These are phyloP conservation scores for Fraxinus dipetala DNA, from an alignment of 305 asterid genomes.

Conservation along the genomic window DNA sequence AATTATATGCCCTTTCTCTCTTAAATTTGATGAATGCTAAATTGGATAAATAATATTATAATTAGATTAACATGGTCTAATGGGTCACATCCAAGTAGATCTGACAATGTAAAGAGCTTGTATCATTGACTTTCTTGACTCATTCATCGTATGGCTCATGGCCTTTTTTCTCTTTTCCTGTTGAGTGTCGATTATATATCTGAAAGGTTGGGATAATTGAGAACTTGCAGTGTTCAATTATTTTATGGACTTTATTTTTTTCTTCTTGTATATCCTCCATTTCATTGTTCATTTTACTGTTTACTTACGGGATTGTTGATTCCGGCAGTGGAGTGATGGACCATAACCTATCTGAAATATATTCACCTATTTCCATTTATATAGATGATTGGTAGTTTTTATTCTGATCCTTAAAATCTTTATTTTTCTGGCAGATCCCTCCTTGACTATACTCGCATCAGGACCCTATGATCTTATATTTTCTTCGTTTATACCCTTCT, in stretches of 20 bases:
- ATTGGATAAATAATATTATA: not conserved
- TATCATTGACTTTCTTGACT: not conserved
- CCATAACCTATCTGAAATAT: slow-evolving; percentile 5
- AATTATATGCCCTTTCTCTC: not conserved
- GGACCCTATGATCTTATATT: slow-evolving; percentile 96
- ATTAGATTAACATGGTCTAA: not conserved
- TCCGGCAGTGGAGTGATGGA: not conserved
- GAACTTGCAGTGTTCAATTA: not conserved
- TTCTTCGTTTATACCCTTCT: slow-evolving; percentile 91
- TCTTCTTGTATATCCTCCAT: not conserved
- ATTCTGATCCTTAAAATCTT: slow-evolving; percentile 24
- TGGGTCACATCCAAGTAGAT: not conserved
- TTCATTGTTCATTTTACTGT: slow-evolving; percentile 3
- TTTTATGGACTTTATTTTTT: not conserved
- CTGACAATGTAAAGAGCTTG: not conserved
- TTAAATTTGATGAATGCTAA: not conserved
- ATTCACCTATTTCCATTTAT: not conserved
- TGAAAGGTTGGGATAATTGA: not conserved
- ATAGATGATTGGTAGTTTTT: slow-evolving; percentile 1
- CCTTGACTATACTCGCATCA: slow-evolving; percentile 70
- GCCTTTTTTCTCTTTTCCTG: slow-evolving; percentile 5
- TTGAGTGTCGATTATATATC: not conserved
- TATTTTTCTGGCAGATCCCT: slow-evolving; percentile 66
- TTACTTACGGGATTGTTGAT: not conserved
- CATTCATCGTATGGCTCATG: not conserved